Evolutionary conservation across 768 basidiomycete species (phyloP), one percentile per base, ranked within the genome.

Genomic region (Trametes sanguinea): DNA sequence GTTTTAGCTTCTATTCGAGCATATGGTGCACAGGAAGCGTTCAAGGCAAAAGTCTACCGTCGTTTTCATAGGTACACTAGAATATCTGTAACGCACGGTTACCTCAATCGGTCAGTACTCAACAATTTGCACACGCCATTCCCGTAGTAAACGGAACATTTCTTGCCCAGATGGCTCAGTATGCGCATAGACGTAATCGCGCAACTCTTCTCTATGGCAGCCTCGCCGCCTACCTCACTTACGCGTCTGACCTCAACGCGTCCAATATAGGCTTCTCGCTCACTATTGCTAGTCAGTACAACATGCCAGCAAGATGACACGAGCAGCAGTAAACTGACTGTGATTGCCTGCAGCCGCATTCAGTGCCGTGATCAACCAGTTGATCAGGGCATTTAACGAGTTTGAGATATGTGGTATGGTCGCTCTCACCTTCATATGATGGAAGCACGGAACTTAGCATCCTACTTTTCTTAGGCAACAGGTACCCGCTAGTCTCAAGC

Each of bases 141-240:
- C 46, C 17, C 22, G 11, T 40, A 7, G 11, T 14, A n/a, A n/a
- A n/a, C n/a, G n/a, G n/a, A n/a, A n/a, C n/a, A n/a, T n/a, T n/a
- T n/a, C n/a, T n/a, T n/a, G n/a, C n/a, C n/a, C 5, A 69, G 74
- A 30, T 78, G 78, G 78, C 64, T 76, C 27, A 64, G 67, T 58
- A 71, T 87, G 57, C 81, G 88, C 6, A 80, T 86, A 47, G 85
- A 89, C 65, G 69, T 79, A 39, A 73, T 89, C 3, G 86, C 85
- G 1, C 80, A 77, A 3, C 29, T 85, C 13, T 89, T 89, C 69
- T 77, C 84, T 0, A 74, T 82, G 7, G 72, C n/a, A n/a, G 74
- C 2, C 72, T 89, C 4, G 86, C 85, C 16, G 72, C 78, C 3
- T 87, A 85, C 69, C 75, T 89, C 44, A 74, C 81, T 5, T 83